Conservation (phyloP, 2,329 filamentous ascomycete species). For the Elsinoe arachidis region DNA sequence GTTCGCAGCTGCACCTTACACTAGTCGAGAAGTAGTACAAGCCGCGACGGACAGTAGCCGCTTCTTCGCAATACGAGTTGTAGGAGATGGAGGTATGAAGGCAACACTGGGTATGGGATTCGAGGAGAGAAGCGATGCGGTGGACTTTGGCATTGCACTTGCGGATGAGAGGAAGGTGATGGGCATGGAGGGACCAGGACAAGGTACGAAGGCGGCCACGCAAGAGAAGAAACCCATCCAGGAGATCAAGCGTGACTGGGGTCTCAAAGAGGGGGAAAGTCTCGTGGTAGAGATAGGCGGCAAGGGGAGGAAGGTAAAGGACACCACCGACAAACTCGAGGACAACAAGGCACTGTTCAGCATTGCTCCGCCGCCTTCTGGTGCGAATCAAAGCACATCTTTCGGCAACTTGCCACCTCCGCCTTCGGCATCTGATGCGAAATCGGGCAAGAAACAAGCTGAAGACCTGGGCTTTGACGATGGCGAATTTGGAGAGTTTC, state of each 20-base stretch:
- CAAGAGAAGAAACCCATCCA: slow-evolving; percentile 33
- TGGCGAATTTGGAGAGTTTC: slow-evolving; percentile 80
- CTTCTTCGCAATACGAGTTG: slow-evolving; percentile 77
- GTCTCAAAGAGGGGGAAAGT: slow-evolving; percentile 80
- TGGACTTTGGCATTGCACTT: slow-evolving; percentile 73
- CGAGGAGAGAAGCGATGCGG: slow-evolving; percentile 75
- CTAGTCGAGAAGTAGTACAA: slow-evolving; percentile 57
- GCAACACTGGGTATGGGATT: slow-evolving; percentile 78
- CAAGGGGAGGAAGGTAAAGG: slow-evolving; percentile 39
- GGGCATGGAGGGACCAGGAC: slow-evolving; percentile 42
- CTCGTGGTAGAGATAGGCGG: slow-evolving; percentile 72
- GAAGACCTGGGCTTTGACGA: slow-evolving; percentile 74
- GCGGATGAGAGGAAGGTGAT: slow-evolving; percentile 68
- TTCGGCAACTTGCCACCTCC: slow-evolving; percentile 55
- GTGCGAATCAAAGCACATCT: slow-evolving; percentile 22
- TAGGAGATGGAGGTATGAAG: slow-evolving; percentile 65
- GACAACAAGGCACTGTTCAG: slow-evolving; percentile 53
- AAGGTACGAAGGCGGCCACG: slow-evolving; percentile 19
- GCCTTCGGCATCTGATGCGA: slow-evolving; percentile 53
- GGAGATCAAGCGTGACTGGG: slow-evolving; percentile 63
- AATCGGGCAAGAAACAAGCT: slow-evolving; percentile 37
- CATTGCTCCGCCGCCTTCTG: slow-evolving; percentile 63
- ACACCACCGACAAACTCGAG: slow-evolving; percentile 32
- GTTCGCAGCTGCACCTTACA: slow-evolving; percentile 79
- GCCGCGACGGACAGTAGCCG: slow-evolving; percentile 69